Base-by-base conservation (phyloP, 1,284 basidiomycete genomes). In the Uromyces viciae-fabae region DNA sequence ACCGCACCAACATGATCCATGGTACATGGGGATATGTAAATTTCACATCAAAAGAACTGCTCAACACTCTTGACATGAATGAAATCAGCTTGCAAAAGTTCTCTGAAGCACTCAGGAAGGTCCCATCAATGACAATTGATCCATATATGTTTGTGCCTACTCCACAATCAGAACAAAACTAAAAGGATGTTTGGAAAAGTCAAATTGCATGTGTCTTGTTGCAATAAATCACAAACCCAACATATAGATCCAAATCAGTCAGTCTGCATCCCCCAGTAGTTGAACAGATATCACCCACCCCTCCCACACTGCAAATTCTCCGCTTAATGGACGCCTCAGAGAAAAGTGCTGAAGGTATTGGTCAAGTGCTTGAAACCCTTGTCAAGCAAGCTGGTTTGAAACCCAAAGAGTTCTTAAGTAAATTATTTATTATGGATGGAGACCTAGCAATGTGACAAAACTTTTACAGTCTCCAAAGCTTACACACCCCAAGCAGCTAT, bases 21-120 rank as follows among this genome's bases (percentile, higher is more conserved):
- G 72, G 72, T 2, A 58, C 52, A 14, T 74, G 72, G 72, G 52
- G 52, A 4, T 74, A 74, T 60, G 9, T 58, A 17, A 43, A 74
- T 19, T 17, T 22, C 5, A 36, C 54, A 56, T 3, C 3, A 3
- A n/a, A 38, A 38, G 22, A 74, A 4, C 52, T 49, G 3, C 14
- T 69, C 1, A 7, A 40, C 4, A 22, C n/a, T 7, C 66, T 69
- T 17, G 66, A 69, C 36, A n/a, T n/a, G 36, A 3, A 25, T 4
- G 42, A 69, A 49, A 25, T 69, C 25, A 69, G 2, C 14, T 33
- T 74, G 8, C 17, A 49, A 58, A 40, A 33, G 19, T 58, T 25
- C 31, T 17, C 25, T 11, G 72, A 38, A 15, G 54, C 7, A 19
- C 54, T 56, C 54, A 8, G 28, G 54, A 8, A 56, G 28, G 7